Base-by-base conservation (phyloP, 305 asterid genomes). In the Euphrasia arctica region DNA sequence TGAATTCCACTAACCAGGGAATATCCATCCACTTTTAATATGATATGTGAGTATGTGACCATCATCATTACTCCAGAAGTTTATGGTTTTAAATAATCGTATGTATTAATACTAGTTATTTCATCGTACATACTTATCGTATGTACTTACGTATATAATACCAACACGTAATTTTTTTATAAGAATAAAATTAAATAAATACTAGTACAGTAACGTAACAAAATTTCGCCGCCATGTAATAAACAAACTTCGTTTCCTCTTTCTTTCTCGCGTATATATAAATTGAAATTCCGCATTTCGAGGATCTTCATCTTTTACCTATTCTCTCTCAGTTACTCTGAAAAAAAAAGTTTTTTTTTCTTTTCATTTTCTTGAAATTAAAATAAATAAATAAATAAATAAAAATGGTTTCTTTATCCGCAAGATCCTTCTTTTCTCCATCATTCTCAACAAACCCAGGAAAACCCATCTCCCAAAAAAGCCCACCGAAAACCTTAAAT, bases 261-360 rank as follows among this genome's bases (percentile, higher is more conserved):
- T 45, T 12, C 18, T 47, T 47, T 47, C 59, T 41, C 48, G 27
- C 2, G 12, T 32, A 9, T 49, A 12, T 50, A n/a, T 13, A 4
- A 2, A 8, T 22, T 6, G 58, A 15, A 67, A 75, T 75, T 54
- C 86, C 90, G 82, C 77, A 68, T 48, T 74, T 66, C 71, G 22
- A 83, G 93, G 79, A 78, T 77, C 78, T 68, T 52, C 58, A 10
- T 3, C 15, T 43, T 65, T 36, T 54, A 31, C 70, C 29, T 3
- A 29, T 70, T 43, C 2, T 29, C 32, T 28, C 56, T 50, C 48
- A 65, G 63, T 62, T 27, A 3, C 36, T 1, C 32, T 12, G 15
- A 15, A 47, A 47, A 47, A 47, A 47, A 11, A 47, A 4, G 36
- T 32, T 32, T 3, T 32, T 5, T 0, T 32, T 32, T 3, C 3